Conservation (phyloP, 495 filamentous ascomycete genomes). For the Lophium mytilinum region DNA sequence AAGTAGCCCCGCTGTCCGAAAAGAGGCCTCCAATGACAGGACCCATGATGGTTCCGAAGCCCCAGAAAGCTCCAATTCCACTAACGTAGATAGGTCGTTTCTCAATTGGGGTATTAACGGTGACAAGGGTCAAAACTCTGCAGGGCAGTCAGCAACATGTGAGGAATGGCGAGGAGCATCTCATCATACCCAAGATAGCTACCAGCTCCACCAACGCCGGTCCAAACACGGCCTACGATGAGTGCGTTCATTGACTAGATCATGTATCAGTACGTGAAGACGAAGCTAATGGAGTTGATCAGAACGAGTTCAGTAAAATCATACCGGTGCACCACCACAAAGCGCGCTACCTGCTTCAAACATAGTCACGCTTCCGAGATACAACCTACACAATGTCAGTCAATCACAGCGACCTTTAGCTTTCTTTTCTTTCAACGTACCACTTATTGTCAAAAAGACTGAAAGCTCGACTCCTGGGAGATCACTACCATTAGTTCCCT, state of each 20-base stretch:
- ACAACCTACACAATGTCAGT: conserved; percentile 5
- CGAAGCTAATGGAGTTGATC: too few species aligned
- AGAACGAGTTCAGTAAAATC: too few species aligned
- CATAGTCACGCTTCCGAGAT: conserved; percentile 14
- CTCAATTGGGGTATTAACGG: neutral
- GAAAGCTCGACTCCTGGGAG: conserved; percentile 5
- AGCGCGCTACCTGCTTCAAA: conserved; percentile 27
- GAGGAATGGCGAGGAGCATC: too few species aligned
- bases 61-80: conserved; percentile 16
- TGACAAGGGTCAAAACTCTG: neutral
- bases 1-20: conserved; percentile 36
- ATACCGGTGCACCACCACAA: conserved; percentile 23
- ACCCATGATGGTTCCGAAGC: conserved; percentile 35
- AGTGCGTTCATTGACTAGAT: conserved; percentile 16
- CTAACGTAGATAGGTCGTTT: conserved; percentile 15
- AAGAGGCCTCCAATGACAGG: conserved; percentile 61
- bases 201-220: conserved; percentile 21
- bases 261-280: neutral
- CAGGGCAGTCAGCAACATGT: too few species aligned
- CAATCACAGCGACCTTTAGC: neutral
- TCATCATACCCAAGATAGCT: conserved; percentile 21
- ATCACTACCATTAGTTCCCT: too few species aligned
- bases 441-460: conserved; percentile 25
- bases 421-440: neutral
- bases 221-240: conserved; percentile 24